Base-by-base conservation (phyloP, 1,284 basidiomycete species). In the Anthracocystis setariae region DNA sequence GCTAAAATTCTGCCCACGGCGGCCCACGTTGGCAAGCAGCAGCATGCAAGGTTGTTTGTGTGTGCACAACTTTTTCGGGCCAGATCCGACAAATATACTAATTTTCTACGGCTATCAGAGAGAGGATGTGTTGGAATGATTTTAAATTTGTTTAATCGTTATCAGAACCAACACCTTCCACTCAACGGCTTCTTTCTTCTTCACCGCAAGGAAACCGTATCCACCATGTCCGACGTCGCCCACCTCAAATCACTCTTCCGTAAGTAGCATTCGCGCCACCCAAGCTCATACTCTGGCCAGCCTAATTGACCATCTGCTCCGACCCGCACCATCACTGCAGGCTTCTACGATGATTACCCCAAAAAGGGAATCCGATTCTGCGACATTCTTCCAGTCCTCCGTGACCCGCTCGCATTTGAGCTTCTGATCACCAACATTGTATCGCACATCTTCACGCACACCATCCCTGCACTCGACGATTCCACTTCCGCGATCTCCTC, bases 371-470 rank as follows among this genome's bases (percentile, higher is more conserved):
- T 82, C 44, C 71, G 76, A 35, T 82, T 82, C 74, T 80, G 78
- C 60, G 81, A 82, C 65, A 79, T 82, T 38, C 66, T 82, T n/a
- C 81, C 81, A 25, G 79, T 78, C 39, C 76, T 82, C 35, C 79
- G 80, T 15, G 81, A 83, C 56, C 82, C 82, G 13, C 51, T 80
- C 35, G 70, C 79, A 3, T 82, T 83, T 46, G 82, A 83, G 76
- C 89, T 90, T 1, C 88, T 98, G 52, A 91, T 98, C 81, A 94
- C 94, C 25, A 91, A 97, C 84, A 87, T 98, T 61, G 83, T 93
- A 58, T 87, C 93, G 84, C 95, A 92, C 83, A 86, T 98, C 79
- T 91, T 90, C 54, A 92, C 91, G 29, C 77, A 76, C 40, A 92
- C 90, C 18, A 86, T 93, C 69, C 87, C 88, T 12, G 85, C 84